Evolutionary conservation across 768 basidiomycete species (phyloP), one percentile per base, ranked within the genome.

Genomic region (Baorangia bicolor): DNA sequence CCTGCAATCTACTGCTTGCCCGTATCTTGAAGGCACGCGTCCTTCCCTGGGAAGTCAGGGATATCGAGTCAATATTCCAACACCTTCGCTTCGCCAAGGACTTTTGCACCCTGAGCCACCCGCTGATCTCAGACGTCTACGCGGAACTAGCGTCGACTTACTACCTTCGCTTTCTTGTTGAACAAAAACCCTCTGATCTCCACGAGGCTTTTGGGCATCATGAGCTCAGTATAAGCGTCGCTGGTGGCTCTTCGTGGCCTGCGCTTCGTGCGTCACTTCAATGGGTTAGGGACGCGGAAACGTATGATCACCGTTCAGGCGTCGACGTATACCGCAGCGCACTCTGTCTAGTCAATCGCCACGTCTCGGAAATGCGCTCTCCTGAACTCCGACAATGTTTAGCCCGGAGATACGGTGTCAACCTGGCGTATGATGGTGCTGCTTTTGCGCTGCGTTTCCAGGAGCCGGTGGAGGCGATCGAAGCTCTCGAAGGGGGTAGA

Each of bases 401-500:
- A 18, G 63, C 59, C 4, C 50, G 52, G 43, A 35, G 49, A 40
- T 50, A 61, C 18, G 41, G 35, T 34, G 44, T 51, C 25, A 52
- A 40, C n/a, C 55, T 73, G 52, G 66, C 71, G 0, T 60, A 55
- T 12, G 66, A 66, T 14, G 73, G 67, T 1, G 68, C 69, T 2
- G 60, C 69, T 4, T 64, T 69, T 33, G 62, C 69, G 1, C 38
- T 72, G 46, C 62, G 64, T 41, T 61, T 56, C 49, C 55, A 55
- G 12, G 55, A 68, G 5, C 61, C 52, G n/a, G 35, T 58, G 7
- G 65, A 63, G 39, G 74, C 69, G 1, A 47, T 75, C 21, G 72
- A 71, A 41, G 43, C 57, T 2, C 60, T 75, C 6, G 74, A 75
- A 43, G 50, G 55, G 13, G 74, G 70, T 4, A 62, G 75, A 16